phyloP scores from a whole-genome alignment of 1,284 basidiomycete species.

The Ganoderma sinense region DNA sequence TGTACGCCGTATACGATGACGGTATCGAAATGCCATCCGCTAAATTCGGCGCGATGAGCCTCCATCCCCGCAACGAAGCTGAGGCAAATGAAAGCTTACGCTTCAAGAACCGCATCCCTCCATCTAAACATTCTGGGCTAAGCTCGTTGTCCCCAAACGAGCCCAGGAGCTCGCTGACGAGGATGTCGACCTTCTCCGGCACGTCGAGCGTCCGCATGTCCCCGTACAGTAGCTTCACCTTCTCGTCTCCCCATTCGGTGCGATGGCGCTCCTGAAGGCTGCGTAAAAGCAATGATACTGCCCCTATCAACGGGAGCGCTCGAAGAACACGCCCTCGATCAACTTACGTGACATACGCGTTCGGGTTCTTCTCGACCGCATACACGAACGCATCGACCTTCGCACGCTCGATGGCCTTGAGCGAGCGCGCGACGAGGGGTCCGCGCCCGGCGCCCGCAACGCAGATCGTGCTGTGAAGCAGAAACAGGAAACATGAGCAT shows the following conservation, averaged over 20 bases:
- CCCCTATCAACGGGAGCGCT: conserved; percentile 24
- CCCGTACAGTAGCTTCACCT: conserved; percentile 86
- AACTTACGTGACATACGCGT: conserved; percentile 90
- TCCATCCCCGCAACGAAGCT: background rate
- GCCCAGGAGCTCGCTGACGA: conserved; percentile 95
- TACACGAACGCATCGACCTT: conserved; percentile 76
- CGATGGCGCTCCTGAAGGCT: conserved; percentile 86
- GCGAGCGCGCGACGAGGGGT: conserved; percentile 88
- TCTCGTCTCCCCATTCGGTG: conserved; percentile 81
- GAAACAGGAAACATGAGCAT: conserved; percentile 13
- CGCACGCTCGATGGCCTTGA: conserved; percentile 82
- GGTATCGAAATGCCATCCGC: conserved; percentile 96
- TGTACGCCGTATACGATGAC: conserved; percentile 92
- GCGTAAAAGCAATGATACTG: conserved; percentile 5
- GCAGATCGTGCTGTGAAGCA: conserved; percentile 71
- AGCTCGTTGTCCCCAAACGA: conserved; percentile 99
- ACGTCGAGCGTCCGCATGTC: conserved; percentile 91
- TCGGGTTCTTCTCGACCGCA: conserved; percentile 97
- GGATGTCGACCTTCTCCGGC: conserved; percentile 89
- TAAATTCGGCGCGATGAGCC: conserved; percentile 40
- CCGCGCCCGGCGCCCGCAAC: conserved; percentile 97
- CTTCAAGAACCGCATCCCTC: conserved; percentile 92
- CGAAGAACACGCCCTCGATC: conserved; percentile 4
- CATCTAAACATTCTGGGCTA: conserved; percentile 96
- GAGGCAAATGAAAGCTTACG: conserved; percentile 54